Base-by-base conservation (phyloP, 306 rosid species). In the Castanea crenata region DNA sequence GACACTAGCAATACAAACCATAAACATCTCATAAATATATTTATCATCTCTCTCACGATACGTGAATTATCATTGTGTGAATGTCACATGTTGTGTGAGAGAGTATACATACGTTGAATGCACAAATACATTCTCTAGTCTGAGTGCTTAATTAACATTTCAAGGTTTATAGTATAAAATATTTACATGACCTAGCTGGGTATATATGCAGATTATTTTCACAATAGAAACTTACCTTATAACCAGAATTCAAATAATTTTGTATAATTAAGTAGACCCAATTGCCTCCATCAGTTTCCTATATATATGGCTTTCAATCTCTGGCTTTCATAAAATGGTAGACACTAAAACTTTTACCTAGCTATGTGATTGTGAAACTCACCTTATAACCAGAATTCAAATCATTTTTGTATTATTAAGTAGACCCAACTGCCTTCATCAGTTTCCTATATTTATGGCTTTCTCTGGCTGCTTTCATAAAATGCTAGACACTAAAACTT, bases 401-500 rank as follows among this genome's bases (percentile, higher is more conserved):
- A 67, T 38, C 3, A 46, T 78, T 78, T 44, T 57, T 5, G 71
- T 19, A 71, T 15, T 11, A 46, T 21, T 31, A n/a, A 78, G 46
- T 71, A 58, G 72, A 15, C 55, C 31, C 76, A 78, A 15, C 14
- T 38, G 46, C 2, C 27, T 25, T 25, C 27, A 1, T 41, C 15
- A 4, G 15, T 41, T 46, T 49, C 15, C 80, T 31, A 34, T 25
- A 25, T 54, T 20, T 49, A 59, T 69, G 23, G 49, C 34, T 9
- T 73, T 19, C 76, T 73, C 18, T 79, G 56, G 74, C 27, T 25
- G 27, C 58, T 64, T 67, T 73, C 55, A 58, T 6, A 79, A 65
- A 65, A 31, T 35, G 19, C 34, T 34, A 27, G 57, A 58, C 20
- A 56, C 11, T 10, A 11, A 5, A 20, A 67, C 1, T 25, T 25